Base-by-base conservation (phyloP, 2,329 filamentous ascomycete species). In the Rasamsonia emersonii region DNA sequence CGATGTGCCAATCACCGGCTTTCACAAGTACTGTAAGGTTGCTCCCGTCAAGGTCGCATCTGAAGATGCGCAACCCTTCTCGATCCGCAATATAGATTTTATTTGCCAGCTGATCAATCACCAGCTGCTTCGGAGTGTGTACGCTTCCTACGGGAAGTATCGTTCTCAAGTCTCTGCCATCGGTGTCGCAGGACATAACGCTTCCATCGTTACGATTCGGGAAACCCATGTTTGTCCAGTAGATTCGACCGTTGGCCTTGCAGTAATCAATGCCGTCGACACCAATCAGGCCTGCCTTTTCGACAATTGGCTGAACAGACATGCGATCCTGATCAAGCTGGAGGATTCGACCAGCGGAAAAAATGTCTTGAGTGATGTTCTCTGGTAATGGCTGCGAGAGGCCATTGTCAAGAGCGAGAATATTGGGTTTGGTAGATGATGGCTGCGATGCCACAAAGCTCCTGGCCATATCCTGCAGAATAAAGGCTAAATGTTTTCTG, bases 171-270 rank as follows among this genome's bases (percentile, higher is more conserved):
- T 70, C 52, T 8, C 40, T 59, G 1, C 75, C 73, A 31, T 74
- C 67, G 2, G 72, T 46, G n/a, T 63, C 60, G n/a, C 60, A 53
- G 2, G 59, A 64, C 39, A 54, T 52, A 4, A 73, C 49, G 1
- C 56, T 50, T 10, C 68, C 68, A 36, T 70, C 59, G 11, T 56
- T 54, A 3, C 49, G 42, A 8, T 47, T 47, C 0, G 58, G 58
- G 3, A 48, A 28, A 0, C 68, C 68, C 68, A 71, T 72, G 41
- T 56, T 59, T 3, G 67, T 69, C 67, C 67, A 71, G 43, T 67
- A 71, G 13, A 72, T 54, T 19, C 58, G 55, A 3, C 50, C 48
- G 1, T 39, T 45, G 0, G 40, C 28, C 1, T 40, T 30, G 11
- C 56, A 56, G 3, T 67, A 46, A 10, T 57, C 58, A 9, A 71